Conservation (phyloP, 441 rosid genomes). For the Flueggea neowawraea region DNA sequence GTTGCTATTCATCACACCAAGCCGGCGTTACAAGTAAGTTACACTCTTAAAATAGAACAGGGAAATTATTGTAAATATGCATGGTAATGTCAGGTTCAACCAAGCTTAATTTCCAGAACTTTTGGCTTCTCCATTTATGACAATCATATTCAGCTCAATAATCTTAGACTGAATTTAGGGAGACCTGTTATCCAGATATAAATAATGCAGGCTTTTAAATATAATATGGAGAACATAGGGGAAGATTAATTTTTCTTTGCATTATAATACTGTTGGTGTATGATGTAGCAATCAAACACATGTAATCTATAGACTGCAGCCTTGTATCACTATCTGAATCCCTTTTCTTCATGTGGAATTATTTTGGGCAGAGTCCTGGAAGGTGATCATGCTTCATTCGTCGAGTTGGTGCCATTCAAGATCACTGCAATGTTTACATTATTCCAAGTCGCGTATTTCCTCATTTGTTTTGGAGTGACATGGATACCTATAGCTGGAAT, state of each 20-base stretch:
- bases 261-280: too few relatives aligned
- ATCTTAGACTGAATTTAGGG: too few relatives aligned
- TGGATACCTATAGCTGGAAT: constrained; percentile 90
- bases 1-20: constrained; percentile 66
- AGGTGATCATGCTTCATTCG: constrained; percentile 70
- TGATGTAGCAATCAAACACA: background rate
- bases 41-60: background rate
- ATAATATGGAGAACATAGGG: too few relatives aligned
- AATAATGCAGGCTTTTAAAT: too few relatives aligned
- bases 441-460: constrained; percentile 61
- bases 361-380: constrained; percentile 57
- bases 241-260: too few relatives aligned
- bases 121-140: too few relatives aligned
- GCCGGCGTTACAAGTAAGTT: constrained; percentile 73
- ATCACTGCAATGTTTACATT: constrained; percentile 53
- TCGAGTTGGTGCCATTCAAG: constrained; percentile 76
- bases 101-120: too few relatives aligned
- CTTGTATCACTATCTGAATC: background rate
- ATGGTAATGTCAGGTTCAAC: too few relatives aligned
- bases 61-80: background rate
- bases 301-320: background rate
- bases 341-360: background rate
- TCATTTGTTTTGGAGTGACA: constrained; percentile 71
- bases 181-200: too few relatives aligned
- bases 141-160: too few relatives aligned